These are phyloP conservation scores for Mollisia scopiformis DNA, from an alignment of 2,329 filamentous ascomycete species.

Conservation along the genomic window DNA sequence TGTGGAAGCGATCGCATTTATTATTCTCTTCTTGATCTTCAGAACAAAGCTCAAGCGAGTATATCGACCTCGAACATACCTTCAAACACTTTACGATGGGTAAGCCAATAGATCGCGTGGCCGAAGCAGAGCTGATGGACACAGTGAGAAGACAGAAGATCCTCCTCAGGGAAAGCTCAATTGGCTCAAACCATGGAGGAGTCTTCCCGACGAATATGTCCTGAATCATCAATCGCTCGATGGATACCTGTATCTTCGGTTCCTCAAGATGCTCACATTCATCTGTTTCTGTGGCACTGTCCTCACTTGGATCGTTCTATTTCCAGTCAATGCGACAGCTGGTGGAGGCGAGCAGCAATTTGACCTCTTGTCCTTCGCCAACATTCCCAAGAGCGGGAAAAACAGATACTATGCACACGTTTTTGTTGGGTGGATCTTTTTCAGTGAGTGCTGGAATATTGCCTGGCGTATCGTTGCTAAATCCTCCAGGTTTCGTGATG, in stretches of 20 bases:
- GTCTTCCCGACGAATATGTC: constrained; percentile 73
- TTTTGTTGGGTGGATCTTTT: constrained; percentile 80
- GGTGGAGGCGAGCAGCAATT: constrained; percentile 67
- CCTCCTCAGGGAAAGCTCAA: constrained; percentile 63
- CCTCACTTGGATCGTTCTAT: constrained; percentile 81
- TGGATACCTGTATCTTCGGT: constrained; percentile 87
- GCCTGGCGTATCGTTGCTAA: not conserved
- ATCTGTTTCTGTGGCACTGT: constrained; percentile 81
- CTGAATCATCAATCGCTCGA: constrained; percentile 91
- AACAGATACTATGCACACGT: constrained; percentile 80
- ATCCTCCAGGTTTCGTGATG: constrained; percentile 69
- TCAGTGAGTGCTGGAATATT: constrained; percentile 38
- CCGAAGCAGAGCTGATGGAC: not conserved
- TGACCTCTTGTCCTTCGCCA: constrained; percentile 79
- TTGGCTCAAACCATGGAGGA: constrained; percentile 69
- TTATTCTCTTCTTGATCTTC: constrained; percentile 49
- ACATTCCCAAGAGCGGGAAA: constrained; percentile 60
- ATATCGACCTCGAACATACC: constrained; percentile 57
- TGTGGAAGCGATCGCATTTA: constrained; percentile 44
- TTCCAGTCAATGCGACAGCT: constrained; percentile 85
- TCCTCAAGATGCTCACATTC: constrained; percentile 75
- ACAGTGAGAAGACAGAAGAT: constrained; percentile 58
- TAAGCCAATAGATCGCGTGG: constrained; percentile 7
- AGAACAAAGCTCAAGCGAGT: constrained; percentile 48
- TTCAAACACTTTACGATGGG: constrained; percentile 50